Percentiles rank a stretch among this genome's conserved stretches.
These are phyloP conservation scores for Fragaria nilgerrensis DNA, from an alignment of 306 rosid genomes.

Conservation along the genomic window DNA sequence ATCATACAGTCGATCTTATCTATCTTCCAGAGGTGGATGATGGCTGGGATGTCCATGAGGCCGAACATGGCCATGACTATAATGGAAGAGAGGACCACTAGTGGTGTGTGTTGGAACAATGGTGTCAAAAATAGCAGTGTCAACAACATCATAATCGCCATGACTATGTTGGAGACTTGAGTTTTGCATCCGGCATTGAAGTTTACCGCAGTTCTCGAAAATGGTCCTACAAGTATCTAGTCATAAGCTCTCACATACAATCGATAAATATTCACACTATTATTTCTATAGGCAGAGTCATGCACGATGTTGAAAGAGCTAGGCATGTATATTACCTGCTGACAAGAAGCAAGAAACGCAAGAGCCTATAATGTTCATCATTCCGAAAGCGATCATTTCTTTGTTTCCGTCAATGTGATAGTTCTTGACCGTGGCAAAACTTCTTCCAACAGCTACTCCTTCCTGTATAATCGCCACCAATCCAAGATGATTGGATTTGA, in stretches of 20 bases:
- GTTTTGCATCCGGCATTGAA: slow-evolving; percentile 58
- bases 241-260: background rate
- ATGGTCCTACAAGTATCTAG: slow-evolving; percentile 35
- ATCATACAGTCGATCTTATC: slow-evolving; percentile 43
- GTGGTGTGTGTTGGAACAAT: slow-evolving; percentile 47
- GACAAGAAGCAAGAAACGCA: slow-evolving; percentile 53
- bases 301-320: background rate
- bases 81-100: slow-evolving; percentile 47
- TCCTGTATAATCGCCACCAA: slow-evolving; percentile 28
- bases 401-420: slow-evolving; percentile 54
- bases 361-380: slow-evolving; percentile 56
- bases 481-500: background rate
- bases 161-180: slow-evolving; percentile 43
- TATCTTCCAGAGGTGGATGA: slow-evolving; percentile 48
- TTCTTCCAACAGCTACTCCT: slow-evolving; percentile 58
- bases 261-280: background rate
- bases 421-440: slow-evolving; percentile 43
- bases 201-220: slow-evolving; percentile 47
- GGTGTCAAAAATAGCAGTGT: slow-evolving; percentile 47
- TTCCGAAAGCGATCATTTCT: slow-evolving; percentile 55
- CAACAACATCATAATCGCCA: slow-evolving; percentile 46
- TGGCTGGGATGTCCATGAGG: slow-evolving; percentile 38
- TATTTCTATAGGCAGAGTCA: background rate
- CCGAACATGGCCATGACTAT: slow-evolving; percentile 48
- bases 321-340: slow-evolving; percentile 26